Conservation (phyloP, 116 monocot genomes). For the Posidonia oceanica region DNA sequence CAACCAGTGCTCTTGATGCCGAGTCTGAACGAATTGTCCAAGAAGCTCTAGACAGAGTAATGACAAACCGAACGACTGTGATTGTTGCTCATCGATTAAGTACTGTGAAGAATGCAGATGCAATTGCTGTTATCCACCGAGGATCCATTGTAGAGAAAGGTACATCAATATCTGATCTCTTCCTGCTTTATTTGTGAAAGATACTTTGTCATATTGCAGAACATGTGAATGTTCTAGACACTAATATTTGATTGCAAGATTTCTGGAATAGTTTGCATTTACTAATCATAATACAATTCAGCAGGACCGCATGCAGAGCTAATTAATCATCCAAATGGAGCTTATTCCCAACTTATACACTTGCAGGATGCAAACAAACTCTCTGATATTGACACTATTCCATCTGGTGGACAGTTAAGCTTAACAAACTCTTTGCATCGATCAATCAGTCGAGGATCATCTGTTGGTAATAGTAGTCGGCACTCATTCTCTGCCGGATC, state of each 20-base stretch:
- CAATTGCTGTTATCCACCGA: slow-evolving; percentile 42
- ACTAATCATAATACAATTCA: no score
- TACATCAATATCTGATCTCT: background rate
- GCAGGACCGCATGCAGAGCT: slow-evolving; percentile 48
- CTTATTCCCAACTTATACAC: slow-evolving; percentile 53
- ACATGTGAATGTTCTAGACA: no score
- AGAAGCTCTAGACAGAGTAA: slow-evolving; percentile 45
- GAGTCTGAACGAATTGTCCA: slow-evolving; percentile 62
- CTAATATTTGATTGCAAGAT: background rate
- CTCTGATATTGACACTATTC: background rate
- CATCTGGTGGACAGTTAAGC: slow-evolving; percentile 5
- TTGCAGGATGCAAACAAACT: slow-evolving; percentile 33
- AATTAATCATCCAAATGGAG: slow-evolving; percentile 34
- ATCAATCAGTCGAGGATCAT: slow-evolving; percentile 33
- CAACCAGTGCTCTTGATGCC: slow-evolving; percentile 61
- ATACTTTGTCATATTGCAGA: no score
- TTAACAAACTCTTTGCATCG: slow-evolving; percentile 10
- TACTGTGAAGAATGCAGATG: slow-evolving; percentile 49
- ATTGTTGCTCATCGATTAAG: slow-evolving; percentile 59
- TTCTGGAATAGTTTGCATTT: no score
- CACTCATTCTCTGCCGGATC: slow-evolving; percentile 18
- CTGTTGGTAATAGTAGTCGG: slow-evolving; percentile 21
- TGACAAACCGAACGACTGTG: slow-evolving; percentile 52
- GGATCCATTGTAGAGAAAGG: slow-evolving; percentile 69
- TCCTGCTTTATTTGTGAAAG: no score